Conservation (phyloP, 2,329 filamentous ascomycete species). For the Knufia fluminis region DNA sequence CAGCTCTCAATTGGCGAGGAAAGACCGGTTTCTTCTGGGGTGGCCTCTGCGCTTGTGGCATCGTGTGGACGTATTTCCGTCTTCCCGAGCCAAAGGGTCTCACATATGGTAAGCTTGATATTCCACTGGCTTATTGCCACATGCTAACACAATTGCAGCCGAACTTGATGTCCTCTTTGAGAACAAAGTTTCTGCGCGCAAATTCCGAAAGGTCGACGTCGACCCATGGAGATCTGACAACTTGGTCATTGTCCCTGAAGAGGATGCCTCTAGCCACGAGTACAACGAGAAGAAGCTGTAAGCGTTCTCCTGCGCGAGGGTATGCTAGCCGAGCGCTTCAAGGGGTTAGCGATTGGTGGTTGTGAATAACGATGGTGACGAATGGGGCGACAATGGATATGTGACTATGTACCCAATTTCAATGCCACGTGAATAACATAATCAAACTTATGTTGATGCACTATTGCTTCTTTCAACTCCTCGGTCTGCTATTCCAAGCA, state of each 20-base stretch:
- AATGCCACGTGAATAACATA: background rate
- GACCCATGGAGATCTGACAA: slow-evolving; percentile 25
- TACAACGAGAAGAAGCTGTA: slow-evolving; percentile 18
- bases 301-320: background rate
- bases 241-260: slow-evolving; percentile 21
- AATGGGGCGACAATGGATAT: background rate
- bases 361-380: background rate
- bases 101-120: slow-evolving; percentile 26
- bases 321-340: background rate
- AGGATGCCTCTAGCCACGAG: slow-evolving; percentile 15
- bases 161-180: slow-evolving; percentile 39
- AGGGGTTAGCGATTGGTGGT: background rate
- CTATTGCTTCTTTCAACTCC: too few relatives aligned
- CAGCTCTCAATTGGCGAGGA: slow-evolving; percentile 30
- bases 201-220: slow-evolving; percentile 30
- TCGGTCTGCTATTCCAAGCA: too few relatives aligned
- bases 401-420: background rate
- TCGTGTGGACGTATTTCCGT: slow-evolving; percentile 37
- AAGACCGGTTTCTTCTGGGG: slow-evolving; percentile 36
- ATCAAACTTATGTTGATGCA: background rate
- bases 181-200: slow-evolving; percentile 29
- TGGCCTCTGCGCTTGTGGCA: slow-evolving; percentile 27
- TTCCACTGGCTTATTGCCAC: background rate
- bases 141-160: slow-evolving; percentile 10
- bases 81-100: slow-evolving; percentile 31